A percentile compares a stretch with the other conserved stretches of the same genome.
Evolutionary conservation across 306 rosid genomes (phyloP).

Genomic region (Fagus crenata): DNA sequence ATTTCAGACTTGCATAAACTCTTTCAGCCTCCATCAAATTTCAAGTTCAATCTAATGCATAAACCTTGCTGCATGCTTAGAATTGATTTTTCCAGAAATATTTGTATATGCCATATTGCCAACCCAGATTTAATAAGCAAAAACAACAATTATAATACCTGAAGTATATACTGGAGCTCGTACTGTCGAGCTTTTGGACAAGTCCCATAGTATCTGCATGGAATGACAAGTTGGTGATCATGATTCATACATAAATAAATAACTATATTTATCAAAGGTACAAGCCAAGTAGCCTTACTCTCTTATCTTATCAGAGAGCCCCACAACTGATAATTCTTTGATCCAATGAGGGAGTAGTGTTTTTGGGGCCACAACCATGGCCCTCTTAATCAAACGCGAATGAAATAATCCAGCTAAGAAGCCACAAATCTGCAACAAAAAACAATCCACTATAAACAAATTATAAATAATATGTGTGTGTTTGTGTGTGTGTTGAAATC

Average conservation of each 20-base stretch:
- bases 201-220: slow-evolving; percentile 72
- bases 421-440: slow-evolving; percentile 71
- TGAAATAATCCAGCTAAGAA: slow-evolving; percentile 81
- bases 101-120: background rate
- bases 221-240: slow-evolving; percentile 18
- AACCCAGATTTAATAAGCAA: slow-evolving; percentile 6
- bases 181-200: slow-evolving; percentile 60
- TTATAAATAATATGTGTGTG: background rate
- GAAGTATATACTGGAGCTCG: slow-evolving; percentile 81
- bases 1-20: background rate
- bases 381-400: slow-evolving; percentile 72
- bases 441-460: slow-evolving; percentile 12
- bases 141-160: slow-evolving; percentile 47
- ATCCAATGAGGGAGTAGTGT: slow-evolving; percentile 85
- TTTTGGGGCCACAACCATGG: slow-evolving; percentile 79
- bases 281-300: slow-evolving; percentile 57
- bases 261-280: slow-evolving; percentile 2
- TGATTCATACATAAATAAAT: background rate
- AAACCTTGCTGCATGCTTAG: background rate
- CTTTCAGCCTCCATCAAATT: background rate
- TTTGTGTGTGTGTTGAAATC: background rate
- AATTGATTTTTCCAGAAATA: background rate
- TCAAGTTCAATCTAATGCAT: slow-evolving; percentile 16
- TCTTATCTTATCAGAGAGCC: slow-evolving; percentile 73
- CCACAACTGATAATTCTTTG: slow-evolving; percentile 78